Conservation (phyloP, 2,329 filamentous ascomycete species). For the Macrophomina pseudophaseolina region DNA sequence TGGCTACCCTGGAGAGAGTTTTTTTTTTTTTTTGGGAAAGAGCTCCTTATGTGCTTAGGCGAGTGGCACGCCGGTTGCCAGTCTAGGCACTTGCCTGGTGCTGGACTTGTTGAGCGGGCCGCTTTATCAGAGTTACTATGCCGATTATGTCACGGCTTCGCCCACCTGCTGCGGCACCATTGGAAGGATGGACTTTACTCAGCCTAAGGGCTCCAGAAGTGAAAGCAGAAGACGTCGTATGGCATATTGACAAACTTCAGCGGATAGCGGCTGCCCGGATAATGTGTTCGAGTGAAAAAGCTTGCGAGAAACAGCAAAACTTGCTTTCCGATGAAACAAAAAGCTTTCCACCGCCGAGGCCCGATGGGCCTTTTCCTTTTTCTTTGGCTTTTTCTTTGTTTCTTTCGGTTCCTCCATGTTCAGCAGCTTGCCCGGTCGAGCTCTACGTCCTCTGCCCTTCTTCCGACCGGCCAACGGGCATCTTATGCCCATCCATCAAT, state of each 20-base stretch:
- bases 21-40: background rate
- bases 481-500: background rate
- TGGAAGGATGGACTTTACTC: too few relatives aligned
- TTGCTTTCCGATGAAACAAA: background rate
- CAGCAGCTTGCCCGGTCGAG: background rate
- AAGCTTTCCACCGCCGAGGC: background rate
- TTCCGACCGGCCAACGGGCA: background rate
- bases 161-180: background rate
- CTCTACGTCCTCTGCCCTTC: background rate
- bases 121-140: slow-evolving; percentile 1
- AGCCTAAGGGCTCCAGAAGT: too few relatives aligned
- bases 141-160: slow-evolving; percentile 1
- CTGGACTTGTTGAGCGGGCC: background rate
- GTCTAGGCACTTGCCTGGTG: background rate
- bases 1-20: background rate
- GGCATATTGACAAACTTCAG: too few relatives aligned
- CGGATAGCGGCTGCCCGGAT: too few relatives aligned
- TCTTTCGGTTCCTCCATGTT: background rate
- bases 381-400: background rate
- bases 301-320: background rate
- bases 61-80: background rate
- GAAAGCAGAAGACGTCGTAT: too few relatives aligned
- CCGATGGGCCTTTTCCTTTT: background rate
- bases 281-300: too few relatives aligned
- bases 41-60: background rate